Evolutionary conservation across 2,329 filamentous ascomycete genomes (phyloP), one percentile per base, ranked within the genome.

Genomic region (Botrytis fragariae): DNA sequence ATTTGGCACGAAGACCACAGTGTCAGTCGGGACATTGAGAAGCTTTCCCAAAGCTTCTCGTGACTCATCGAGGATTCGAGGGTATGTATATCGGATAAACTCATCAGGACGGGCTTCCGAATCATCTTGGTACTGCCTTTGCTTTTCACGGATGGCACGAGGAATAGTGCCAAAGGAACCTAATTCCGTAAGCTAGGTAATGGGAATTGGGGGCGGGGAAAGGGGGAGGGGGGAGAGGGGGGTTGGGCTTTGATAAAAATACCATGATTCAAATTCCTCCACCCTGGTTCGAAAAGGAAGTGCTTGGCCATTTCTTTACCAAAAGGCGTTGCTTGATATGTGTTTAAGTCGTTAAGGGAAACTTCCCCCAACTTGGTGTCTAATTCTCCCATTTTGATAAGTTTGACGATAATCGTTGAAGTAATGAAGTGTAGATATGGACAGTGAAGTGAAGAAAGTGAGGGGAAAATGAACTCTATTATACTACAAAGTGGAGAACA

Each of bases 111-210:
- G 85, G 1, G 87, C 84, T 83, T 97, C 94, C 51, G 86, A 84
- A 6, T 85, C 83, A 75, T 91, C 87, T 80, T 95, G 91, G 78
- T 91, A 92, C n/a, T 84, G 79, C 25, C 87, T 89, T 32, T 91
- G 86, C 68, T 85, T 86, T 22, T 86, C 82, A 25, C 86, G 87
- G 74, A 98, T 86, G 32, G 83, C 80, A 16, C 83, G 84, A 5
- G 95, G 94, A 78, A 91, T 90, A 2, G 91, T 90, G 48, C 95
- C 95, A 80, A 93, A 97, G 0, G 94, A 97, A 67, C 93, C 92
- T 81, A 10, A 59, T 25, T 35, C 65, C 25, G 59, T 68, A 35
- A 63, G 39, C 29, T n/a, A 29, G 14, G 45, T 16, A 14, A 35
- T 60, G n/a, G 39, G 20, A 65, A 48, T 16, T 48, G 44, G 29